These are phyloP conservation scores for Tetracladium maxilliforme DNA, from an alignment of 2,329 filamentous ascomycete genomes.

Conservation along the genomic window DNA sequence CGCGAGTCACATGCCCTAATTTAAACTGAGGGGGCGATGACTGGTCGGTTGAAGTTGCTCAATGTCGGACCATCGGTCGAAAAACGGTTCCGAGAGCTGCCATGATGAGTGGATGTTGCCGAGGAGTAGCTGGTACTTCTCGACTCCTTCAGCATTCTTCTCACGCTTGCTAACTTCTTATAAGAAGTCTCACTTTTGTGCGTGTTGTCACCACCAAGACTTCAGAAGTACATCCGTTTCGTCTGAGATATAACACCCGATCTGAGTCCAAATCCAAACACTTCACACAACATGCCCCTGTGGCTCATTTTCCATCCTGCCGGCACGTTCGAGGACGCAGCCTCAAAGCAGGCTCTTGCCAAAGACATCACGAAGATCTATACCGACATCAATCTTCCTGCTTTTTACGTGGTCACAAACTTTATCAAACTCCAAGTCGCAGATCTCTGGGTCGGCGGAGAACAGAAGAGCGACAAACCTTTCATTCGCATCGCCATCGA, in stretches of 20 bases:
- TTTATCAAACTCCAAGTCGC: constrained; percentile 16
- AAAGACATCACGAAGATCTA: constrained; percentile 17
- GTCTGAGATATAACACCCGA: not conserved
- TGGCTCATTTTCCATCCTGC: constrained; percentile 24
- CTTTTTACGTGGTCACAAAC: constrained; percentile 27
- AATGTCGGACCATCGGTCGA: too few species aligned
- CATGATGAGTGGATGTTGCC: too few species aligned
- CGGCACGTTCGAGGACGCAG: constrained; percentile 14
- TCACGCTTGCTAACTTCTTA: not conserved
- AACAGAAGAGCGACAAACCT: constrained; percentile 10
- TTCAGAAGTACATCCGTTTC: not conserved
- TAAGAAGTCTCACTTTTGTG: not conserved
- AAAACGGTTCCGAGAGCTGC: too few species aligned
- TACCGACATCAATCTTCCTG: constrained; percentile 15
- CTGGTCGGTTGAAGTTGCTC: too few species aligned
- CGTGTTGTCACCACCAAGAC: not conserved
- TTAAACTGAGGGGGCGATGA: too few species aligned
- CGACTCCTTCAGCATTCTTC: too few species aligned
- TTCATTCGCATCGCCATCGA: constrained; percentile 19
- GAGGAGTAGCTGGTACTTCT: too few species aligned
- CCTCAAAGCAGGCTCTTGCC: constrained; percentile 15
- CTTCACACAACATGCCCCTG: constrained; percentile 19
- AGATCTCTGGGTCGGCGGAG: constrained; percentile 16
- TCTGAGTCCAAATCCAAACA: not conserved
- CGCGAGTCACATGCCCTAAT: too few species aligned